These are phyloP conservation scores for Cichorium intybus DNA, from an alignment of 140 eudicot genomes.

Conservation along the genomic window DNA sequence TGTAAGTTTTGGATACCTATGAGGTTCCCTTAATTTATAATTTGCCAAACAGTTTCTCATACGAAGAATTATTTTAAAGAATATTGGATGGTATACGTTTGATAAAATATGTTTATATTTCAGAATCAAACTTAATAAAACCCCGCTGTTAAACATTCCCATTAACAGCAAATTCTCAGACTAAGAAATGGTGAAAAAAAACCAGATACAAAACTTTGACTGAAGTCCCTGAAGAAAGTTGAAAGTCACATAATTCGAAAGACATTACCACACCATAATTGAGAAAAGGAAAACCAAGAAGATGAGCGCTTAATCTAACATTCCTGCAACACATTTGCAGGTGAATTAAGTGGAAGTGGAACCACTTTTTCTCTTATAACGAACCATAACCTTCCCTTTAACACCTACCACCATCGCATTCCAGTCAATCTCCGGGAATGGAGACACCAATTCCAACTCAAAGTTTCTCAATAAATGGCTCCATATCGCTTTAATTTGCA, in stretches of 20 bases:
- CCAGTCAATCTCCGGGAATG: constrained; percentile 96
- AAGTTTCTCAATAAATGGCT: constrained; percentile 89
- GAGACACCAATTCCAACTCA: constrained; percentile 83
- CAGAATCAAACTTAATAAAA: too few species aligned
- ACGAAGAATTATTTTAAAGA: too few species aligned
- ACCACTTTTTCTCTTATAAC: constrained; percentile 84
- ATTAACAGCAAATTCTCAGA: not conserved
- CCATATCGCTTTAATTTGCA: constrained; percentile 96
- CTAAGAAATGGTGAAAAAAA: not conserved
- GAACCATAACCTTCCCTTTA: constrained; percentile 94
- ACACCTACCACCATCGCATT: constrained; percentile 99
- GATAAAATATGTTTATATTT: too few species aligned
- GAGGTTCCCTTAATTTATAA: too few species aligned
- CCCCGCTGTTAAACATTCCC: constrained; percentile 11
- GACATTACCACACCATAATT: constrained; percentile 24
- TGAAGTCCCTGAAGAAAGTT: not conserved
- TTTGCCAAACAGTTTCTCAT: too few species aligned
- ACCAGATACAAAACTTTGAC: not conserved
- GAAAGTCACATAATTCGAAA: constrained; percentile 21
- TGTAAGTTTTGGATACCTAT: too few species aligned
- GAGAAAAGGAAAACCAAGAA: constrained; percentile 1
- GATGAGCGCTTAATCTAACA: constrained; percentile 13
- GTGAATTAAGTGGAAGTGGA: constrained; percentile 17
- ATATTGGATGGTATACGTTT: too few species aligned
- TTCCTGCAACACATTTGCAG: constrained; percentile 3